Percentiles rank a stretch among this genome's conserved stretches.
phyloP scores from a whole-genome alignment of 2,329 filamentous ascomycete genomes.

The Tolypocladium amazonense region DNA sequence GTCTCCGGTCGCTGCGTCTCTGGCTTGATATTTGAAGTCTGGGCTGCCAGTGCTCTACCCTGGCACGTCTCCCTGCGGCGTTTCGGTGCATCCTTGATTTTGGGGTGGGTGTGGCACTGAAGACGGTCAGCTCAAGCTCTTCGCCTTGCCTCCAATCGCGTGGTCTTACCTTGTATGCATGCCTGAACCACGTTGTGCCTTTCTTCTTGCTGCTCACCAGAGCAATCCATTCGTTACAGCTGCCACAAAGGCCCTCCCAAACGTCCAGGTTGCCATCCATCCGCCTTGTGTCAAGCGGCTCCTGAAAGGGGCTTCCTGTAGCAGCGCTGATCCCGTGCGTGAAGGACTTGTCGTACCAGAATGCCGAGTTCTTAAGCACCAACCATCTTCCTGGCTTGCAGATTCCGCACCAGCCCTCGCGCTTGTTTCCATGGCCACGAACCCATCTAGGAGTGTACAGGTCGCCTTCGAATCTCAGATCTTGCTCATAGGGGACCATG shows the following conservation, averaged over 20 bases:
- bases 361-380: conserved; percentile 81
- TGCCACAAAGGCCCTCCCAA: conserved; percentile 70
- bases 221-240: conserved; percentile 72
- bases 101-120: conserved; percentile 61
- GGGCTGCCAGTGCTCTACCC: conserved; percentile 21
- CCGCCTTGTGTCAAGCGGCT: conserved; percentile 62
- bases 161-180: conserved; percentile 67
- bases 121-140: not conserved
- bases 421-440: conserved; percentile 75
- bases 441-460: conserved; percentile 79
- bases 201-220: conserved; percentile 82
- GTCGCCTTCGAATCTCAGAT: conserved; percentile 68
- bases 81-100: conserved; percentile 62
- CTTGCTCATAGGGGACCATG: conserved; percentile 67
- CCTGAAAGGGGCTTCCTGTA: conserved; percentile 68
- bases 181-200: conserved; percentile 84
- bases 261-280: conserved; percentile 75
- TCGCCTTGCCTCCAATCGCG: not conserved
- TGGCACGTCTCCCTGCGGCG: conserved; percentile 51
- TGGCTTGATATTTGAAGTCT: conserved; percentile 34
- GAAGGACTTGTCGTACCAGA: conserved; percentile 90
- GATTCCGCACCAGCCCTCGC: conserved; percentile 82
- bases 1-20: conserved; percentile 28
- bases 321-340: conserved; percentile 78
- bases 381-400: conserved; percentile 82